Base-by-base conservation (phyloP, 495 filamentous ascomycete genomes). In the Daldinia vernicosa region DNA sequence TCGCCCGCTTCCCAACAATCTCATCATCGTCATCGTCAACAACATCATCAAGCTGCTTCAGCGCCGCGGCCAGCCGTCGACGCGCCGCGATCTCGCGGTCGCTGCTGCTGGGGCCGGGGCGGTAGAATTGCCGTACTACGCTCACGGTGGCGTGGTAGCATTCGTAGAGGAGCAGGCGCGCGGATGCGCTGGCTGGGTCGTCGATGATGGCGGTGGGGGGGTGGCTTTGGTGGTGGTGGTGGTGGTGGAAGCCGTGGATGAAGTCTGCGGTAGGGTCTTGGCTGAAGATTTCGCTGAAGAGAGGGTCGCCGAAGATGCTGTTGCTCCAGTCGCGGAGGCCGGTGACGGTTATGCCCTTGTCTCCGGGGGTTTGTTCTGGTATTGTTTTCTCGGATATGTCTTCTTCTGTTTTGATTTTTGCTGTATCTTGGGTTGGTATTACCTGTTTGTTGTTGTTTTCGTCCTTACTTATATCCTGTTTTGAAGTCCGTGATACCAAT, bases 271-370 rank as follows among this genome's bases (percentile, higher is more conserved):
- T 81, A 0, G 81, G 80, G 30, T 77, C 74, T 12, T 80, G 80
- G 51, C 74, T 75, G 69, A 89, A 89, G 5, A 80, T 82, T 4
- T 79, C 80, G 3, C 80, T 81, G 47, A 91, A 75, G 17, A 87
- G 75, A 3, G 87, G 87, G 67, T 91, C 89, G 33, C 88, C 88
- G 71, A 89, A 90, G 11, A 89, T 62, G 56, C 81, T 82, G 60
- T 83, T 82, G 37, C 83, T 84, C 83, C 84, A 89, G 72, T 84
- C 80, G 33, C 71, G 70, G 9, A 84, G 68, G 14, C 82, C 81
- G 6, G 71, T 76, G 19, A 82, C 63, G 3, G 58, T 54, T 39
- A 35, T 27, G 1, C 57, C 12, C 7, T 40, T 43, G 28, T 5
- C 67, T 40, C 43, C 47, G 32, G 14, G 14, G 11, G 40, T 45